These are phyloP conservation scores for Ganoderma leucocontextum DNA, from an alignment of 1,284 basidiomycete species.

Conservation along the genomic window DNA sequence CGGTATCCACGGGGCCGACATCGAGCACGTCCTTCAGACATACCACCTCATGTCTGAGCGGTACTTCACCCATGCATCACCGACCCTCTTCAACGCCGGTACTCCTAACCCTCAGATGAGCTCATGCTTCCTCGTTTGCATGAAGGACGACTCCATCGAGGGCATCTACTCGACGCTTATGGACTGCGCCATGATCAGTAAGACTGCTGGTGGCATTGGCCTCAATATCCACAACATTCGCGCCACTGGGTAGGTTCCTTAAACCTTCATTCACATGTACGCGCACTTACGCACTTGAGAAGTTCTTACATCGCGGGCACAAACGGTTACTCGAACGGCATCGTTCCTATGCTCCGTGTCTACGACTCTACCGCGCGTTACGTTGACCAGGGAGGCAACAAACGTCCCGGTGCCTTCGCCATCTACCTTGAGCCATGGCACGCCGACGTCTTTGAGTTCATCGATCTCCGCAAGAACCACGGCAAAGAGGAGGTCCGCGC, in stretches of 20 bases:
- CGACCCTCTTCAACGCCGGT: slow-evolving; percentile 98
- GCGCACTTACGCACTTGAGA: slow-evolving; percentile 23
- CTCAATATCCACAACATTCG: slow-evolving; percentile 97
- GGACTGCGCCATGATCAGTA: slow-evolving; percentile 99
- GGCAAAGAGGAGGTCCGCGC: slow-evolving; percentile 99
- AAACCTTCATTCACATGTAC: background rate
- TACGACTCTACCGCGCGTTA: slow-evolving; percentile 99
- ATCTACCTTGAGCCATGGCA: slow-evolving; percentile 99
- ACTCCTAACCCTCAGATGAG: slow-evolving; percentile 96
- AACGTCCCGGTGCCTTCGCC: slow-evolving; percentile 98
- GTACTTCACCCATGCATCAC: slow-evolving; percentile 98
- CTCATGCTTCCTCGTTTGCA: slow-evolving; percentile 97
- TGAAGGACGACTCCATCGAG: slow-evolving; percentile 99
- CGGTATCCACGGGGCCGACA: slow-evolving; percentile 93
- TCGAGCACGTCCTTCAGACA: slow-evolving; percentile 92
- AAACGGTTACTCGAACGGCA: slow-evolving; percentile 98
- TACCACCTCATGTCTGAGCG: slow-evolving; percentile 96
- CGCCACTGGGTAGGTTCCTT: slow-evolving; percentile 80
- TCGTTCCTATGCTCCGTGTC: slow-evolving; percentile 98
- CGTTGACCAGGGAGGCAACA: slow-evolving; percentile 99
- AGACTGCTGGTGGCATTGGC: slow-evolving; percentile 98
- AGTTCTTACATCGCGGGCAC: slow-evolving; percentile 93
- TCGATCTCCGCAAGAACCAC: slow-evolving; percentile 98
- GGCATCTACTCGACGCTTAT: slow-evolving; percentile 99
- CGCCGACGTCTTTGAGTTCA: slow-evolving; percentile 96